Conservation (phyloP, 352 stramenopile species). For the Phytophthora meadii region DNA sequence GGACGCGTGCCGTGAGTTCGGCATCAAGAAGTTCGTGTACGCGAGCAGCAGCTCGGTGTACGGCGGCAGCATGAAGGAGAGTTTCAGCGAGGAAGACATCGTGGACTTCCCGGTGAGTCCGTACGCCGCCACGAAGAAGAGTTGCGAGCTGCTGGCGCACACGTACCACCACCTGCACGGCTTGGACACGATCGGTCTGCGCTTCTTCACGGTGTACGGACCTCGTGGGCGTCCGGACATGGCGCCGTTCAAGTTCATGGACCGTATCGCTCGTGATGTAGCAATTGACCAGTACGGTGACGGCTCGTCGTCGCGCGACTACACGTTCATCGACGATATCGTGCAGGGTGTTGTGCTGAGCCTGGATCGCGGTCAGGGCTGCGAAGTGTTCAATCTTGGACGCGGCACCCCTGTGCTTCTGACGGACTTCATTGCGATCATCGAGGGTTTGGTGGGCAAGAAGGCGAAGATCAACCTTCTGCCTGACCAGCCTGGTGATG, state of each 20-base stretch:
- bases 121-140: constrained; percentile 98
- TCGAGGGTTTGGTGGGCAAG: constrained; percentile 94
- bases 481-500: constrained; percentile 96
- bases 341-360: constrained; percentile 94
- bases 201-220: constrained; percentile 99
- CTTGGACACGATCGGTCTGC: constrained; percentile 94
- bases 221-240: constrained; percentile 97
- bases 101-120: constrained; percentile 96
- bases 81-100: constrained; percentile 91
- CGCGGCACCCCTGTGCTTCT: constrained; percentile 93
- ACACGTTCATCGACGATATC: constrained; percentile 99
- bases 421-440: constrained; percentile 95
- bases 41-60: constrained; percentile 96
- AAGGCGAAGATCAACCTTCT: constrained; percentile 94
- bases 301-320: constrained; percentile 94
- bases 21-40: constrained; percentile 96
- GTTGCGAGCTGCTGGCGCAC: constrained; percentile 96
- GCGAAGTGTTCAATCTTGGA: constrained; percentile 98
- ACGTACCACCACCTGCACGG: constrained; percentile 98
- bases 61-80: constrained; percentile 91
- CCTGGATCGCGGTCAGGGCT: constrained; percentile 76
- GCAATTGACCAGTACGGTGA: constrained; percentile 98
- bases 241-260: constrained; percentile 99
- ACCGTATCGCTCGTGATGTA: constrained; percentile 91
- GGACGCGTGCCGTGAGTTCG: constrained; percentile 90